Percentiles rank a stretch among this genome's conserved stretches.
Conservation (phyloP, 2,329 filamentous ascomycete species). For the Talaromyces pinophilus region DNA sequence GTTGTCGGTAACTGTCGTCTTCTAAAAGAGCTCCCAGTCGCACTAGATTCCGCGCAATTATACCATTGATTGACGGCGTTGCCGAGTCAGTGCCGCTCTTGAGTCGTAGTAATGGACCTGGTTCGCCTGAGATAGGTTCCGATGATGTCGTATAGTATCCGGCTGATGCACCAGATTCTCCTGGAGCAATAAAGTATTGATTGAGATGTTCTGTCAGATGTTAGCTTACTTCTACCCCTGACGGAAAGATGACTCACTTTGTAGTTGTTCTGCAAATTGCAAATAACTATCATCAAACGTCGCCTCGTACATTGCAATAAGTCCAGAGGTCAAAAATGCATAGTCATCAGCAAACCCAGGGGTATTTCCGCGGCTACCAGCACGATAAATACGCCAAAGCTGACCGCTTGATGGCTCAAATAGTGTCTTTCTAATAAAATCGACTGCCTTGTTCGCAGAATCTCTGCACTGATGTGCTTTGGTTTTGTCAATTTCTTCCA, state of each 20-base stretch:
- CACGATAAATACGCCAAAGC: constrained; percentile 73
- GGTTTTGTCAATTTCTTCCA: constrained; percentile 62
- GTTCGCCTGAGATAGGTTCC: constrained; percentile 61
- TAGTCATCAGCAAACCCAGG: constrained; percentile 91
- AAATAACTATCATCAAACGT: constrained; percentile 76
- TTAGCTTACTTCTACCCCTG: background rate
- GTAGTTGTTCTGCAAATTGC: constrained; percentile 77
- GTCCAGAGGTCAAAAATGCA: constrained; percentile 78
- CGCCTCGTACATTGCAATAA: constrained; percentile 80
- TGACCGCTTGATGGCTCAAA: constrained; percentile 65
- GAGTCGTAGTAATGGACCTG: constrained; percentile 68
- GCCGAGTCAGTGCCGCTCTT: constrained; percentile 96
- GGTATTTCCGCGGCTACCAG: constrained; percentile 62
- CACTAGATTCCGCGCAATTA: constrained; percentile 85
- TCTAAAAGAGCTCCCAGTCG: constrained; percentile 71
- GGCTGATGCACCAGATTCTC: constrained; percentile 38
- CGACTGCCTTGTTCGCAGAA: constrained; percentile 67
- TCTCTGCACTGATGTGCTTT: constrained; percentile 62
- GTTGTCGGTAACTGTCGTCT: constrained; percentile 62
- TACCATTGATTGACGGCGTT: constrained; percentile 84
- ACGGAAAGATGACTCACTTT: constrained; percentile 54
- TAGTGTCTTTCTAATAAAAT: constrained; percentile 71
- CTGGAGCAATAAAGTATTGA: constrained; percentile 71
- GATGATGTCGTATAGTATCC: constrained; percentile 47
- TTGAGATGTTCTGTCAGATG: constrained; percentile 65